These are phyloP conservation scores for Penicillium aurantiogriseum DNA, from an alignment of 2,329 filamentous ascomycete species.

Conservation along the genomic window DNA sequence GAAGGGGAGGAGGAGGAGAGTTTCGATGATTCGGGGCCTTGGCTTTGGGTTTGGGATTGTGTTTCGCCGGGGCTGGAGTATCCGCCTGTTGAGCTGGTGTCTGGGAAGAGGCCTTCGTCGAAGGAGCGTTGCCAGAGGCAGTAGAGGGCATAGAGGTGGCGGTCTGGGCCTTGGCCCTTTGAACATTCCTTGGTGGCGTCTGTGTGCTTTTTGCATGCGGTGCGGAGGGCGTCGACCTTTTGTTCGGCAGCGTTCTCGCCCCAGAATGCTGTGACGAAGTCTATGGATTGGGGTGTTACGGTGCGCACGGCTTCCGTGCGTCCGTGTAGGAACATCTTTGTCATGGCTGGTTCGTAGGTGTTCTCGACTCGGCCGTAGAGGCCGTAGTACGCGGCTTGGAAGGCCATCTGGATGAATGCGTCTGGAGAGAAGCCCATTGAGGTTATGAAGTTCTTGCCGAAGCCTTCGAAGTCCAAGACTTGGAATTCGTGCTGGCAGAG, in stretches of 20 bases:
- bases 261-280: constrained; percentile 94
- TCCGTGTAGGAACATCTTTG: constrained; percentile 87
- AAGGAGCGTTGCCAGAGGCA: constrained; percentile 90
- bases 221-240: constrained; percentile 82
- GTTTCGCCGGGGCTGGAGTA: constrained; percentile 59
- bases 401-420: constrained; percentile 98
- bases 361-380: constrained; percentile 92
- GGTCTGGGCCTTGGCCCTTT: constrained; percentile 85
- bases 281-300: constrained; percentile 77
- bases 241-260: constrained; percentile 76
- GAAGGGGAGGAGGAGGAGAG: constrained; percentile 25
- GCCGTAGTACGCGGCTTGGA: constrained; percentile 96
- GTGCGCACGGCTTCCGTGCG: constrained; percentile 90
- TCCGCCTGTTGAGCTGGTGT: constrained; percentile 59
- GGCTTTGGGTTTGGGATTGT: constrained; percentile 1
- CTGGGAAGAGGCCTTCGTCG: constrained; percentile 62
- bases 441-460: constrained; percentile 97
- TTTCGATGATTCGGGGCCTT: constrained; percentile 26
- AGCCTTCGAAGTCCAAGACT: constrained; percentile 81
- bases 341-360: constrained; percentile 98
- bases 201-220: constrained; percentile 80
- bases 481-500: constrained; percentile 97
- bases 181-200: constrained; percentile 78
- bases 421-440: constrained; percentile 96
- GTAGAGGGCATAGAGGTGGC: constrained; percentile 90